Percentiles rank a stretch among this genome's conserved stretches.
Conservation (phyloP, 2,329 filamentous ascomycete genomes). For the Calonectria pauciramosa region DNA sequence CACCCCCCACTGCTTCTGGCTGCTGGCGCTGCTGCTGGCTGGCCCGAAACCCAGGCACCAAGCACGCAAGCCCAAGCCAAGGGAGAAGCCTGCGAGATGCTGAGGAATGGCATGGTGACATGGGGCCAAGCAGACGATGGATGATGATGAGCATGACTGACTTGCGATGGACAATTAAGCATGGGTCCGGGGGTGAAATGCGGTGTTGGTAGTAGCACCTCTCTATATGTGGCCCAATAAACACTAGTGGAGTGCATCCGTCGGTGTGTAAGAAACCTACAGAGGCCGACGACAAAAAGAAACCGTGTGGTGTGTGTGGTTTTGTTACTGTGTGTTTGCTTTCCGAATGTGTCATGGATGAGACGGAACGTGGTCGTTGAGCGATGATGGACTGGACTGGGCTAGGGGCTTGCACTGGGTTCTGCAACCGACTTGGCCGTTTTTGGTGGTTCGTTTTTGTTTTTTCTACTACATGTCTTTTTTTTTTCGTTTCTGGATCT, state of each 20-base stretch:
- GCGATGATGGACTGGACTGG: slow-evolving; percentile 5
- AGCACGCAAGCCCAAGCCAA: neutral
- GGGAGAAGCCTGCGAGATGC: neutral
- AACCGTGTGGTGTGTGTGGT: neutral
- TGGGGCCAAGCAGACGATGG: slow-evolving; percentile 1
- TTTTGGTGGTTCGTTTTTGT: slow-evolving; percentile 14
- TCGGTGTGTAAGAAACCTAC: slow-evolving; percentile 24
- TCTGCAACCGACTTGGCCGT: slow-evolving; percentile 15
- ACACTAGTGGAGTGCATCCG: slow-evolving; percentile 7
- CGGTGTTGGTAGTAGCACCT: slow-evolving; percentile 4
- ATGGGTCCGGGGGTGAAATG: slow-evolving; percentile 22
- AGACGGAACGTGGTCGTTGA: slow-evolving; percentile 14
- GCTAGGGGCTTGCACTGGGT: slow-evolving; percentile 14
- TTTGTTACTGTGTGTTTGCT: slow-evolving; percentile 2
- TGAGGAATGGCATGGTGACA: slow-evolving; percentile 22
- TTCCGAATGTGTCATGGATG: slow-evolving; percentile 12
- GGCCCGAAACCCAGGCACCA: slow-evolving; percentile 5
- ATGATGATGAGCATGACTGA: slow-evolving; percentile 24
- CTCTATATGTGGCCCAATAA: slow-evolving; percentile 18
- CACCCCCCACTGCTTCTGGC: neutral
- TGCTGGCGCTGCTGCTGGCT: neutral
- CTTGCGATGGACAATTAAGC: slow-evolving; percentile 6
- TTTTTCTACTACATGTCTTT: slow-evolving; percentile 7
- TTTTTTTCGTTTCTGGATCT: neutral
- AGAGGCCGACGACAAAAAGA: neutral